These are phyloP conservation scores for Wickerhamiella kurtzmanii DNA, from an alignment of 805 yeast species.

Conservation along the genomic window DNA sequence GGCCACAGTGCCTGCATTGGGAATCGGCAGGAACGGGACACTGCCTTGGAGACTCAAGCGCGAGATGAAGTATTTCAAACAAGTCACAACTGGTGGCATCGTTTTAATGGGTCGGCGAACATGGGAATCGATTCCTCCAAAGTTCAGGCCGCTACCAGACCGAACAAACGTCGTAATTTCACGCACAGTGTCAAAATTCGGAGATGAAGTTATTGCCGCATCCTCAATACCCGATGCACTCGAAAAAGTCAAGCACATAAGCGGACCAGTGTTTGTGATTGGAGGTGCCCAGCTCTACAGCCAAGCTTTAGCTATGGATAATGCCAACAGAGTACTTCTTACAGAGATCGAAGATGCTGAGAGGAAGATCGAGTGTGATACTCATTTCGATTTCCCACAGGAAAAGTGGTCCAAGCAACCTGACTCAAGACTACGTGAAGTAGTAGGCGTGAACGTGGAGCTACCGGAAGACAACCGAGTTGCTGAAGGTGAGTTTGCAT, in stretches of 20 bases:
- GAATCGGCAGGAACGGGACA: conserved; percentile 70
- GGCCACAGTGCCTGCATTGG: conserved; percentile 62
- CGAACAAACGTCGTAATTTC: conserved; percentile 69
- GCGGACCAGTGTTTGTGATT: conserved; percentile 58
- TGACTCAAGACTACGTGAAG: conserved; percentile 27
- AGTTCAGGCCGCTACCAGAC: conserved; percentile 68
- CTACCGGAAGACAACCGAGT: conserved; percentile 14
- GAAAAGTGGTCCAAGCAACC: conserved; percentile 24
- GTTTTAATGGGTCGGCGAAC: conserved; percentile 95
- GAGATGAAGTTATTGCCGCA: conserved; percentile 25
- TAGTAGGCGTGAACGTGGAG: conserved; percentile 27
- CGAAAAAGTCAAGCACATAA: conserved; percentile 12
- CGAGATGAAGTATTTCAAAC: conserved; percentile 76
- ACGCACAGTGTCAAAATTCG: conserved; percentile 16
- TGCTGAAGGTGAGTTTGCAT: conserved; percentile 39
- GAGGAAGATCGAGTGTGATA: conserved; percentile 45
- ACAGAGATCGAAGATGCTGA: conserved; percentile 46
- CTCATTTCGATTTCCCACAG: conserved; percentile 37
- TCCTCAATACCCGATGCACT: conserved; percentile 36
- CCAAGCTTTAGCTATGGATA: conserved; percentile 32
- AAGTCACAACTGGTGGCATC: conserved; percentile 41
- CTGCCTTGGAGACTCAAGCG: conserved; percentile 79
- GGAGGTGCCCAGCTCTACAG: conserved; percentile 89
- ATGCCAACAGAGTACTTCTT: conserved; percentile 44
- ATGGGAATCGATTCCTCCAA: conserved; percentile 83